phyloP scores from a whole-genome alignment of 768 basidiomycete genomes.

The Mycena galopus region DNA sequence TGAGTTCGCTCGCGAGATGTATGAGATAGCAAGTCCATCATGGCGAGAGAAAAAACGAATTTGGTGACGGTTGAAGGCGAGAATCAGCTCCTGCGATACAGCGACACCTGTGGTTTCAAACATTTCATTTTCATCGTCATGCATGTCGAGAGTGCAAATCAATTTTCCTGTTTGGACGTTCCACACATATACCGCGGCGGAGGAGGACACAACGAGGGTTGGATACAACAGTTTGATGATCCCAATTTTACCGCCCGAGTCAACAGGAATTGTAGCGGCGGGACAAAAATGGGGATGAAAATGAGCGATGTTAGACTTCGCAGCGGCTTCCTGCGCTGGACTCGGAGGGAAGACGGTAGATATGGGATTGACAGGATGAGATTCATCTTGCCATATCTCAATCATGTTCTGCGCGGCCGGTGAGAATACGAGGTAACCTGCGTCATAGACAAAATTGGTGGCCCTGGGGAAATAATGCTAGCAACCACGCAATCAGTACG shows the following conservation, averaged over 20 bases:
- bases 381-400: slow-evolving; percentile 1
- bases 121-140: not conserved
- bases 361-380: not conserved
- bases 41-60: slow-evolving; percentile 1
- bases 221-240: not conserved
- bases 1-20: not conserved
- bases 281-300: not conserved
- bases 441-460: not conserved
- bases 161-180: not conserved
- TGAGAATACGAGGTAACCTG: slow-evolving; percentile 1
- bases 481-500: not conserved
- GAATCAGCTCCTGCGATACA: not conserved
- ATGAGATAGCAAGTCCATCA: not conserved
- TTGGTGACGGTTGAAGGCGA: not conserved
- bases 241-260: not conserved
- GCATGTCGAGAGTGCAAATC: not conserved
- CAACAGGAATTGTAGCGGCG: not conserved
- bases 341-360: not conserved
- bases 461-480: not conserved
- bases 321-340: not conserved
- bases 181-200: not conserved
- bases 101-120: not conserved
- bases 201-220: not conserved
- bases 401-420: not conserved
- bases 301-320: not conserved